These are phyloP conservation scores for Aspergillus intermedius DNA, from an alignment of 2,329 filamentous ascomycete genomes.

Conservation along the genomic window DNA sequence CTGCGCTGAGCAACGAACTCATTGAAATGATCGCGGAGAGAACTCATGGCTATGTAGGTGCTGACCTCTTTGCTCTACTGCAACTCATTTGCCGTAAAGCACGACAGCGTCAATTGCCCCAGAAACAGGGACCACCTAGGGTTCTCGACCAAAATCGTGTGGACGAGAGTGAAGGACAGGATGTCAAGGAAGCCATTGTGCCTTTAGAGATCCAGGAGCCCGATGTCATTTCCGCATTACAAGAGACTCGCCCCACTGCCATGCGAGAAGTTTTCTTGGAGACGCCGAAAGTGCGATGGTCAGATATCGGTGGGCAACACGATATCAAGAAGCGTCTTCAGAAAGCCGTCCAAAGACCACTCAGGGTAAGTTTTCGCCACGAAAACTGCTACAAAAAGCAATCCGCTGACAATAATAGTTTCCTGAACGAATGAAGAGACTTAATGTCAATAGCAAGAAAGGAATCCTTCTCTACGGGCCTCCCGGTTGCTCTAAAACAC, in stretches of 20 bases:
- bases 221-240: constrained; percentile 50
- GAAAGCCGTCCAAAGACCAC: constrained; percentile 52
- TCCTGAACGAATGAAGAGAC: constrained; percentile 44
- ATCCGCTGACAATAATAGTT: constrained; percentile 28
- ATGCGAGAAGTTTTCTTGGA: constrained; percentile 87
- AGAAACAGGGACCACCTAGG: constrained; percentile 2
- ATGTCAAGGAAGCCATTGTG: constrained; percentile 10
- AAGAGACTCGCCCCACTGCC: constrained; percentile 67
- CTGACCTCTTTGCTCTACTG: constrained; percentile 64
- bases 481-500: constrained; percentile 89
- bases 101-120: constrained; percentile 26
- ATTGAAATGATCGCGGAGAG: constrained; percentile 60
- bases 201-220: constrained; percentile 27
- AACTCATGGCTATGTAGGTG: constrained; percentile 81
- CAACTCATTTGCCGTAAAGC: constrained; percentile 44
- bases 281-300: constrained; percentile 78
- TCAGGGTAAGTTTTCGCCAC: constrained; percentile 39
- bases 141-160: not conserved
- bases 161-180: not conserved
- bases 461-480: constrained; percentile 86
- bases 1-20: constrained; percentile 46
- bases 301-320: constrained; percentile 79
- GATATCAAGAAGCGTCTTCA: constrained; percentile 64
- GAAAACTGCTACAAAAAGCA: not conserved
- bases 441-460: constrained; percentile 60